A percentile compares a stretch with the other conserved stretches of the same genome.
phyloP scores from a whole-genome alignment of 2,329 filamentous ascomycete genomes.

The Coleophoma crateriformis region DNA sequence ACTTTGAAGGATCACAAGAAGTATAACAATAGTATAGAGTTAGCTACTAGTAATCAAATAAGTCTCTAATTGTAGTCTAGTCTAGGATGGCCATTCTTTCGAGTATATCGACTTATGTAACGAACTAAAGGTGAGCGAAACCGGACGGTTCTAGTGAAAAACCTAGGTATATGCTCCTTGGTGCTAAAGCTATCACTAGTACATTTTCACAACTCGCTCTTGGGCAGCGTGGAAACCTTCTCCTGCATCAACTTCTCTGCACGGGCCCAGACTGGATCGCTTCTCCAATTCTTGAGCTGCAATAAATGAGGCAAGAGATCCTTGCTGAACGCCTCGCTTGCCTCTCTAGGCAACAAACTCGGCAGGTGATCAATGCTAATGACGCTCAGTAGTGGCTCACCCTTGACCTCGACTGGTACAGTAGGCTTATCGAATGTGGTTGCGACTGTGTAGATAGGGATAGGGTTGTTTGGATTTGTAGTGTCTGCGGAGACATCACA shows the following conservation, averaged over 20 bases:
- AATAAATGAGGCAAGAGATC: slow-evolving; percentile 74
- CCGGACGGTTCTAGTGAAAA: no score
- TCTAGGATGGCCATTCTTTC: no score
- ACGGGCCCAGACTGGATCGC: slow-evolving; percentile 73
- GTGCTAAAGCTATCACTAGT: background rate
- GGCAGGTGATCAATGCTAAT: slow-evolving; percentile 88
- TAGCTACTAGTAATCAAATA: no score
- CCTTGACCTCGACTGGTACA: slow-evolving; percentile 61
- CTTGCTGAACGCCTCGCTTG: slow-evolving; percentile 77
- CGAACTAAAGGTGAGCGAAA: no score
- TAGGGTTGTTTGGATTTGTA: slow-evolving; percentile 60
- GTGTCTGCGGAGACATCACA: slow-evolving; percentile 76
- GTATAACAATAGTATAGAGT: no score
- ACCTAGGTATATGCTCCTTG: no score
- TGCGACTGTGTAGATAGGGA: slow-evolving; percentile 78
- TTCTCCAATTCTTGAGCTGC: slow-evolving; percentile 69
- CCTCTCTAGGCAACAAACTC: slow-evolving; percentile 77
- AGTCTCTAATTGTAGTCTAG: no score
- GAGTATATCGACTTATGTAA: no score
- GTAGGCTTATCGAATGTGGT: slow-evolving; percentile 90
- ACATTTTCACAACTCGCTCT: slow-evolving; percentile 1
- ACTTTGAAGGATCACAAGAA: no score
- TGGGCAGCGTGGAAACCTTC: slow-evolving; percentile 67
- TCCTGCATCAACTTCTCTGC: slow-evolving; percentile 81
- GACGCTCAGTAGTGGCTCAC: slow-evolving; percentile 56